Conservation (phyloP, 2,329 filamentous ascomycete species). For the Cladobotryum mycophilum region DNA sequence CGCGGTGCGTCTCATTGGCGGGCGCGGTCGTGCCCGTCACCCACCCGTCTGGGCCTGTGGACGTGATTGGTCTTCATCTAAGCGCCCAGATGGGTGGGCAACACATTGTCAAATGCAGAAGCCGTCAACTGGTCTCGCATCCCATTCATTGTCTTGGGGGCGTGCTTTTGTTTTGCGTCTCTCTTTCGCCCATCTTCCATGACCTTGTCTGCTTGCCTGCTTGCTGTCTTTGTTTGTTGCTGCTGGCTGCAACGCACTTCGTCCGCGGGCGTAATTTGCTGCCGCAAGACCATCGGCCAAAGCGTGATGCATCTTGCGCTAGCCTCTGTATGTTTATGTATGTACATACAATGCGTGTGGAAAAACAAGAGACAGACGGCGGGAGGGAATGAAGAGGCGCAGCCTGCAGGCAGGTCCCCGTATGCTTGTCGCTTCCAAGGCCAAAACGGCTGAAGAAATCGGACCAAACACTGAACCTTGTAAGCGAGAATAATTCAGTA, state of each 20-base stretch:
- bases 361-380: not conserved
- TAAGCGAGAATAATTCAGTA: no score
- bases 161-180: not conserved
- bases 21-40: constrained; percentile 24
- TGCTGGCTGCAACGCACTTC: no score
- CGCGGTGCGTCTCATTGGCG: constrained; percentile 22
- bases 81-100: constrained; percentile 23
- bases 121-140: not conserved
- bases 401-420: no score
- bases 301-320: not conserved
- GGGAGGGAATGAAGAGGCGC: not conserved
- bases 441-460: no score
- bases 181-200: no score
- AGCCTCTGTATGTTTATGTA: not conserved
- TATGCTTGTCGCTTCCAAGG: no score
- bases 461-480: no score
- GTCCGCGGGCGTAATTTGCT: not conserved
- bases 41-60: constrained; percentile 19
- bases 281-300: not conserved
- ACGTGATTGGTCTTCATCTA: constrained; percentile 29
- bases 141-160: not conserved
- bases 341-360: not conserved
- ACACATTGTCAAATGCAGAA: constrained; percentile 9
- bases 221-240: no score
- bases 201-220: no score